These are phyloP conservation scores for Nitzschia sp. DNA, from an alignment of 108 stramenopile genomes.

Conservation along the genomic window DNA sequence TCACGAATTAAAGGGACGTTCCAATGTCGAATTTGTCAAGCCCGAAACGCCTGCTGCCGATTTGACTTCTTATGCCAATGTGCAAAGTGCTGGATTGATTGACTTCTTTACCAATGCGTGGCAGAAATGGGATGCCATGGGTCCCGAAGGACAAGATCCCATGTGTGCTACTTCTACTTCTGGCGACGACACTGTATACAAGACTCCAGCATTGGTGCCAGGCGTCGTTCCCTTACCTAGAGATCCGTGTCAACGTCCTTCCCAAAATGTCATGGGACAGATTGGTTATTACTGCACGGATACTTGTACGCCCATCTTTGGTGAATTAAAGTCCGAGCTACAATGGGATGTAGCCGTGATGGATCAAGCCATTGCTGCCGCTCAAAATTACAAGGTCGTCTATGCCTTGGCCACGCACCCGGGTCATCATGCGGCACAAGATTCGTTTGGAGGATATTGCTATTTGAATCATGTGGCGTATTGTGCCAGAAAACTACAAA, in stretches of 20 bases:
- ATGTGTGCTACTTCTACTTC: not conserved
- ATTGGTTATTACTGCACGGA: conserved; percentile 83
- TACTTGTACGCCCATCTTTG: conserved; percentile 65
- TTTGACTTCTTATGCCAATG: conserved; percentile 16
- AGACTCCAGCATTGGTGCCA: conserved; percentile 37
- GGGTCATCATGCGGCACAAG: conserved; percentile 77
- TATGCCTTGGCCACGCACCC: conserved; percentile 82
- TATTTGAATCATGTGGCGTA: conserved; percentile 77
- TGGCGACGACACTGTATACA: not conserved
- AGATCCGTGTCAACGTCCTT: conserved; percentile 51
- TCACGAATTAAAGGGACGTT: conserved; percentile 15
- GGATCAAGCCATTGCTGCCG: conserved; percentile 22
- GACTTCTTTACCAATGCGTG: conserved; percentile 50
- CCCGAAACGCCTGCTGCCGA: conserved; percentile 15
- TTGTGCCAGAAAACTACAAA: conserved; percentile 55
- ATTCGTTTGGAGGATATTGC: conserved; percentile 85
- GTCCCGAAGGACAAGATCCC: conserved; percentile 37
- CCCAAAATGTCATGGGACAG: conserved; percentile 72
- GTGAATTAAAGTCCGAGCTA: conserved; percentile 52
- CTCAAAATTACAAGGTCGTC: conserved; percentile 11
- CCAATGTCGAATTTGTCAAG: not conserved
- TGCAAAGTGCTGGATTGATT: conserved; percentile 33
- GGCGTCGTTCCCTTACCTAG: conserved; percentile 41
- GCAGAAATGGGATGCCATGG: conserved; percentile 44
- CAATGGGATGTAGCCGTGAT: conserved; percentile 56